These are phyloP conservation scores for Porogramme epimiltina DNA, from an alignment of 1,284 basidiomycete genomes.

Conservation along the genomic window DNA sequence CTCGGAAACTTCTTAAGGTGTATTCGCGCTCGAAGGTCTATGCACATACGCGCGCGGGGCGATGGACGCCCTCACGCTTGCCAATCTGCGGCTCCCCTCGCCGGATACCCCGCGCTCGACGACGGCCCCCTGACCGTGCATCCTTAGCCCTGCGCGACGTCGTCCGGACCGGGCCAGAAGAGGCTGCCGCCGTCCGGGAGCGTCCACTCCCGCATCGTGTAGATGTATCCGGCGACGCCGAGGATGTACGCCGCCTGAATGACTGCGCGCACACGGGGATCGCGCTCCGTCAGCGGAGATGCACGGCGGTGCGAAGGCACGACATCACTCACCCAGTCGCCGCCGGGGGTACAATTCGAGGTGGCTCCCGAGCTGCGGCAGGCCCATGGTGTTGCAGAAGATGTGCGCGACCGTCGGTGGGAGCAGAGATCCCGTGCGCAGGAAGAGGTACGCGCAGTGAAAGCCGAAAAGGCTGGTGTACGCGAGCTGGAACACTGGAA, in stretches of 20 bases:
- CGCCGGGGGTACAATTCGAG: constrained; percentile 31
- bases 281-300: background rate
- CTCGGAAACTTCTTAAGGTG: background rate
- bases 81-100: too few relatives aligned
- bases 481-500: constrained; percentile 77
- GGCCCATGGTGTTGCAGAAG: constrained; percentile 94
- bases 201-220: constrained; percentile 33
- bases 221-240: constrained; percentile 35
- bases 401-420: constrained; percentile 77
- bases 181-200: constrained; percentile 24
- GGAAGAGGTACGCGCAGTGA: constrained; percentile 84
- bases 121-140: too few relatives aligned
- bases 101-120: too few relatives aligned
- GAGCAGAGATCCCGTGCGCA: constrained; percentile 71
- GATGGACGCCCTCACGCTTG: too few relatives aligned
- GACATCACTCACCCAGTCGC: constrained; percentile 29
- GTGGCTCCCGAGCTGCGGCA: constrained; percentile 58
- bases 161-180: constrained; percentile 26
- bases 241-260: constrained; percentile 32
- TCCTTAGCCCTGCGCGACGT: background rate
- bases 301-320: background rate
- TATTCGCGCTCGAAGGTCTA: constrained; percentile 1
- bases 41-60: too few relatives aligned
- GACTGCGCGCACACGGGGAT: constrained; percentile 19
- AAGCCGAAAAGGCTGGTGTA: constrained; percentile 95